phyloP scores from a whole-genome alignment of 192 early-diverging fungal genomes.

The Rhizoclosmatium globosum region DNA sequence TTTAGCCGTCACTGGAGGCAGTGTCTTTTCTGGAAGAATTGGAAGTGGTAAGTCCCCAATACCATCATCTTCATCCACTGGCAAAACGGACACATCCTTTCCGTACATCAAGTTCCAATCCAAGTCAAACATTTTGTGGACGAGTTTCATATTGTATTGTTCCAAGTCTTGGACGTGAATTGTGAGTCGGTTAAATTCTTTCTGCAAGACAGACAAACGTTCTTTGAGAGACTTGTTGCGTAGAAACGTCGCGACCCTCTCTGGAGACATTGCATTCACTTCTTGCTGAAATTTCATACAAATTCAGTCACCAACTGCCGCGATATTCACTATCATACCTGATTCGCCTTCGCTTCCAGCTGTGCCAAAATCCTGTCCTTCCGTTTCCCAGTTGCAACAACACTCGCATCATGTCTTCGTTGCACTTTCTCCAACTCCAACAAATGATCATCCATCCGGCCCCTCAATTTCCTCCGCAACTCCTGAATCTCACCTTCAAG shows the following conservation, averaged over 20 bases:
- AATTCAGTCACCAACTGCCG: background rate
- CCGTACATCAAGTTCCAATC: constrained; percentile 38
- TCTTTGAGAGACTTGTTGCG: constrained; percentile 6
- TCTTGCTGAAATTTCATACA: background rate
- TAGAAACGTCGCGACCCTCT: background rate
- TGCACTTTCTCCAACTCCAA: constrained; percentile 25
- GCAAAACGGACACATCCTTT: background rate
- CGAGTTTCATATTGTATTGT: constrained; percentile 20
- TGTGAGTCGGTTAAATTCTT: background rate
- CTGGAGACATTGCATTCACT: background rate
- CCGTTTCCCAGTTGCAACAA: constrained; percentile 12
- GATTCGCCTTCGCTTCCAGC: constrained; percentile 18
- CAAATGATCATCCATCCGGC: background rate
- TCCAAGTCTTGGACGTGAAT: constrained; percentile 5
- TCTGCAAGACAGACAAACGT: constrained; percentile 7
- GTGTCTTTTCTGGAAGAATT: background rate
- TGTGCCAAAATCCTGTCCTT: constrained; percentile 2
- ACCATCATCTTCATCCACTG: constrained; percentile 1
- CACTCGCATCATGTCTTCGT: constrained; percentile 28
- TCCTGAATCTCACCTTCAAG: background rate
- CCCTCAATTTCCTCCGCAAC: background rate
- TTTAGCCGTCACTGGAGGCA: background rate
- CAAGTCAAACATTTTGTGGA: constrained; percentile 2
- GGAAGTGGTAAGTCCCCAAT: background rate
- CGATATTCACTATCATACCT: background rate